A percentile compares a stretch with the other conserved stretches of the same genome.
Evolutionary conservation across 208 protist species (phyloP).

Genomic region (Herpetomonas samuelpessoai): DNA sequence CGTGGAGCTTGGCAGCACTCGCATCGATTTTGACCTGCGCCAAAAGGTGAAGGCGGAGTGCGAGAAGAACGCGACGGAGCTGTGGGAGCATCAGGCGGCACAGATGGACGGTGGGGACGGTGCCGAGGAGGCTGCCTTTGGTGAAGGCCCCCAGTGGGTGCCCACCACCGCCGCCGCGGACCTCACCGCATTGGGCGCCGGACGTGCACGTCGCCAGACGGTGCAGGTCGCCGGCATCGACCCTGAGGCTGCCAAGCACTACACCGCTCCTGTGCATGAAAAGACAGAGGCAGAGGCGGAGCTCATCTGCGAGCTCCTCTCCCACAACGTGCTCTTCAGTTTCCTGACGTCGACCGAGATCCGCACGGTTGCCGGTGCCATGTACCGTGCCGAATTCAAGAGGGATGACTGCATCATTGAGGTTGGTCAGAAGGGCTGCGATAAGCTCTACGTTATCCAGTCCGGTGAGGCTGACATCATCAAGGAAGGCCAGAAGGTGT

Average conservation of each 20-base stretch:
- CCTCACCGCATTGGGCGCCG: constrained; percentile 70
- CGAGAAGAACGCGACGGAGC: constrained; percentile 75
- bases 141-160: constrained; percentile 66
- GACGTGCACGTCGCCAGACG: constrained; percentile 70
- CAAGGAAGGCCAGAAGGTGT: constrained; percentile 87
- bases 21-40: constrained; percentile 85
- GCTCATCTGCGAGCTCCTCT: constrained; percentile 75
- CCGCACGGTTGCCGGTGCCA: constrained; percentile 66
- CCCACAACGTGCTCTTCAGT: constrained; percentile 85
- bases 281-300: constrained; percentile 78
- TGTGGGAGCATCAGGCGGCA: constrained; percentile 54
- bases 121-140: constrained; percentile 44
- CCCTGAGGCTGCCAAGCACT: constrained; percentile 82
- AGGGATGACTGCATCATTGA: constrained; percentile 76
- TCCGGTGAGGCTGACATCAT: constrained; percentile 81
- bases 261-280: constrained; percentile 61
- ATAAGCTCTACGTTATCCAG: constrained; percentile 90
- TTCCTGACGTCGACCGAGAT: constrained; percentile 75
- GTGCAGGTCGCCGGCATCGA: constrained; percentile 79
- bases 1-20: constrained; percentile 75
- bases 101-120: constrained; percentile 19
- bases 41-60: constrained; percentile 77
- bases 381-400: constrained; percentile 76
- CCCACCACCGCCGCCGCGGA: constrained; percentile 55
- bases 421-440: constrained; percentile 60